Conservation (phyloP, 805 yeast genomes). For the Candida gorgasii region DNA sequence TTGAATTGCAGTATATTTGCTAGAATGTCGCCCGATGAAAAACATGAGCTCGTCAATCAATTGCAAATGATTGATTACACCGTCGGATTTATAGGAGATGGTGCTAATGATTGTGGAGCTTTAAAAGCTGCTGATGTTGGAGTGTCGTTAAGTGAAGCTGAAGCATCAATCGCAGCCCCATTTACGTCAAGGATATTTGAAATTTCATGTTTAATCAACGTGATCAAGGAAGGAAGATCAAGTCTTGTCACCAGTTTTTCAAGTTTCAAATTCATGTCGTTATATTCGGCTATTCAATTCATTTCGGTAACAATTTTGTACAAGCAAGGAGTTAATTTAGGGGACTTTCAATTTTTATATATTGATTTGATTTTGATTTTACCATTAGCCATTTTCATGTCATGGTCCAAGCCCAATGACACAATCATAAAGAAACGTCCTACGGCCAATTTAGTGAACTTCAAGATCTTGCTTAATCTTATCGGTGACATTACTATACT, state of each 20-base stretch:
- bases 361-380: conserved; percentile 88
- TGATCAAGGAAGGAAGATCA: conserved; percentile 92
- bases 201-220: conserved; percentile 88
- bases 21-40: conserved; percentile 98
- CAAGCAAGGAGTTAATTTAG: conserved; percentile 86
- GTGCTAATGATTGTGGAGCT: conserved; percentile 99
- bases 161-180: conserved; percentile 98
- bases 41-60: conserved; percentile 90
- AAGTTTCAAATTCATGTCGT: conserved; percentile 96
- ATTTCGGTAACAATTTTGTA: conserved; percentile 82
- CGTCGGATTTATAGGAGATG: conserved; percentile 98
- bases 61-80: conserved; percentile 84
- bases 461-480: conserved; percentile 81
- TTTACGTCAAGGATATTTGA: conserved; percentile 90
- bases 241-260: conserved; percentile 93
- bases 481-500: conserved; percentile 72
- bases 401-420: conserved; percentile 86
- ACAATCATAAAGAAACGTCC: conserved; percentile 73
- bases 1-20: conserved; percentile 82
- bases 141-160: conserved; percentile 93
- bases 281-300: conserved; percentile 95
- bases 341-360: conserved; percentile 95
- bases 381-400: conserved; percentile 96
- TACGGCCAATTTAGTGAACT: conserved; percentile 88
- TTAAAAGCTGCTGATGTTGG: conserved; percentile 98